Evolutionary conservation across 768 basidiomycete genomes (phyloP).

Genomic region (Boletus reticulatus): DNA sequence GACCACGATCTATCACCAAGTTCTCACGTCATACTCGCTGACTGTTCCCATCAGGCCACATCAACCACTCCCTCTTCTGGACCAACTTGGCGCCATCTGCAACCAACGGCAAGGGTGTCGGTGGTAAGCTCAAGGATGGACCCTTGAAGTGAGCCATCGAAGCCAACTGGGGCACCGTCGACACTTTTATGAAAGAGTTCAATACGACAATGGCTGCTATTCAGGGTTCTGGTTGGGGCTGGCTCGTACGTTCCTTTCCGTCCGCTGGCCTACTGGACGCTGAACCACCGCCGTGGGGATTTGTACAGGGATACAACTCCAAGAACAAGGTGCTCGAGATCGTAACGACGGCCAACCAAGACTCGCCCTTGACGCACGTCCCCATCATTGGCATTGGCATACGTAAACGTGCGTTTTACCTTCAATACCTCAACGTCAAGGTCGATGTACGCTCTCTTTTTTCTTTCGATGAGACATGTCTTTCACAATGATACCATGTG

Average conservation of each 20-base stretch:
- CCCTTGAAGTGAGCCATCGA: slow-evolving; percentile 66
- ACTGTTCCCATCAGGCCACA: slow-evolving; percentile 55
- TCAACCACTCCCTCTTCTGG: slow-evolving; percentile 98
- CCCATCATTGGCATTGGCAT: slow-evolving; percentile 92
- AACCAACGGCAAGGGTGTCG: slow-evolving; percentile 51
- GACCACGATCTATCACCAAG: slow-evolving; percentile 7
- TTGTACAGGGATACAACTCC: slow-evolving; percentile 64
- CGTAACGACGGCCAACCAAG: slow-evolving; percentile 92
- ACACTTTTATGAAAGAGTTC: slow-evolving; percentile 74
- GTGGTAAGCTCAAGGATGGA: slow-evolving; percentile 59
- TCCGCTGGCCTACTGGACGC: too few relatives aligned
- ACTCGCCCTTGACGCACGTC: slow-evolving; percentile 72
- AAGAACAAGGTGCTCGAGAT: slow-evolving; percentile 74
- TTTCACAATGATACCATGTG: too few relatives aligned
- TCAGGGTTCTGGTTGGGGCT: slow-evolving; percentile 96
- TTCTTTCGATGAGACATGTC: too few relatives aligned
- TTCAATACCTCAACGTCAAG: slow-evolving; percentile 94
- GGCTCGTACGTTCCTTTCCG: slow-evolving; percentile 65
- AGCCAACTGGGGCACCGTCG: slow-evolving; percentile 64
- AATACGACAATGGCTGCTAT: slow-evolving; percentile 83
- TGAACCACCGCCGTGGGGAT: background rate
- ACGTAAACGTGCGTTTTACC: slow-evolving; percentile 96
- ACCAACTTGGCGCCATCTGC: slow-evolving; percentile 78
- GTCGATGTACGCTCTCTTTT: slow-evolving; percentile 12
- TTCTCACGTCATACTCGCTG: background rate